These are phyloP conservation scores for Pelargonium cotyledonis DNA, from an alignment of 441 rosid species.

Conservation along the genomic window DNA sequence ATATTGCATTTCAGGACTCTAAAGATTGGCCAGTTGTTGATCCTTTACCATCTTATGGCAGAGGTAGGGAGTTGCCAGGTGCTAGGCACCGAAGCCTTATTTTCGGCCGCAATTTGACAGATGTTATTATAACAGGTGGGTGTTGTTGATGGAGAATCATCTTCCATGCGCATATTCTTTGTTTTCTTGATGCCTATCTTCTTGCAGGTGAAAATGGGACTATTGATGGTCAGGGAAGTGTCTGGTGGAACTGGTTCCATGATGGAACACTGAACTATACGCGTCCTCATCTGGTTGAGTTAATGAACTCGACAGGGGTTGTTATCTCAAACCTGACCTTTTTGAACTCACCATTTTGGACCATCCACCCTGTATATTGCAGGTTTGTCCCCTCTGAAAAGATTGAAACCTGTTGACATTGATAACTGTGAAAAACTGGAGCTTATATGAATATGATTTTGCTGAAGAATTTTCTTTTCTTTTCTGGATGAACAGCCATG, in stretches of 20 bases:
- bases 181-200: slow-evolving; percentile 20
- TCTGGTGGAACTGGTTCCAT: slow-evolving; percentile 86
- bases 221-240: slow-evolving; percentile 86
- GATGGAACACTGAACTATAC: slow-evolving; percentile 67
- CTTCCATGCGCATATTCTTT: slow-evolving; percentile 2
- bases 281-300: slow-evolving; percentile 90
- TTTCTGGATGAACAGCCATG: slow-evolving; percentile 70
- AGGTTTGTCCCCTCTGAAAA: slow-evolving; percentile 44
- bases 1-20: slow-evolving; percentile 42
- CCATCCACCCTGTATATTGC: slow-evolving; percentile 95
- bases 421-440: slow-evolving; percentile 16
- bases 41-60: slow-evolving; percentile 92
- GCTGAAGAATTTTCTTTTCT: slow-evolving; percentile 39
- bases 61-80: slow-evolving; percentile 93
- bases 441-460: slow-evolving; percentile 28
- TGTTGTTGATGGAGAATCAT: slow-evolving; percentile 17
- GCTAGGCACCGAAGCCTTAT: slow-evolving; percentile 84
- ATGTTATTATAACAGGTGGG: slow-evolving; percentile 86
- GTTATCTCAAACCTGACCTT: slow-evolving; percentile 82
- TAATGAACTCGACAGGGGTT: slow-evolving; percentile 74
- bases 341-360: slow-evolving; percentile 94
- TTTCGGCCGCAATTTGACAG: slow-evolving; percentile 80
- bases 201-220: slow-evolving; percentile 82
- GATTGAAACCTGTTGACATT: not conserved
- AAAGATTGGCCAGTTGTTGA: slow-evolving; percentile 91